These are phyloP conservation scores for Ambrosiella xylebori DNA, from an alignment of 2,329 filamentous ascomycete species.

Conservation along the genomic window DNA sequence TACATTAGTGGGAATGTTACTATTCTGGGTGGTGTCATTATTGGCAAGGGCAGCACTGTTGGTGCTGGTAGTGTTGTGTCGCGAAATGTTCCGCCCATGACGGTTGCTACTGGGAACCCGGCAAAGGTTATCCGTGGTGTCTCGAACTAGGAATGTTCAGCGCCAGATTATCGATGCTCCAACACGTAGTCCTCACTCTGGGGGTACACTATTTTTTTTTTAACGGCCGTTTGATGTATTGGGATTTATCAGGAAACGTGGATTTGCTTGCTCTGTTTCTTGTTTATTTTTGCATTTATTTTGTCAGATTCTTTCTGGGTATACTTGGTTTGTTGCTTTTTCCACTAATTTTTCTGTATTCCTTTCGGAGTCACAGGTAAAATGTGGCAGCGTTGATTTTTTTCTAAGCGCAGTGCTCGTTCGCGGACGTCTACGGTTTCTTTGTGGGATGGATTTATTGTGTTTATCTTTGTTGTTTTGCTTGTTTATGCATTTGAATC, in stretches of 20 bases:
- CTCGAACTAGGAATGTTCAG: background rate
- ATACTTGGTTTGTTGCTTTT: background rate
- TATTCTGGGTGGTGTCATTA: constrained; percentile 61
- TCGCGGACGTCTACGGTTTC: no score
- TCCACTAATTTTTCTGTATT: no score
- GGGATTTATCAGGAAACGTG: background rate
- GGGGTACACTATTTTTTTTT: background rate
- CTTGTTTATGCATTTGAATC: no score
- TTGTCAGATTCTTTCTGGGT: background rate
- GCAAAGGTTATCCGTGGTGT: constrained; percentile 35
- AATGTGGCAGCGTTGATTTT: no score
- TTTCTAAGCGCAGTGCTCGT: no score
- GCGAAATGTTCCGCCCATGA: constrained; percentile 53
- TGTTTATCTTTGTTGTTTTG: no score
- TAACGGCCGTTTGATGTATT: background rate
- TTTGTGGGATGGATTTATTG: no score
- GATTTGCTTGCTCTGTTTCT: background rate
- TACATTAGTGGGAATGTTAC: constrained; percentile 65
- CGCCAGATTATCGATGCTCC: no score
- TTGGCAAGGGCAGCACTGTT: constrained; percentile 63
- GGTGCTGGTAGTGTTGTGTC: constrained; percentile 77
- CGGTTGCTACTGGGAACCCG: constrained; percentile 54
- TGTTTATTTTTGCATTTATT: background rate
- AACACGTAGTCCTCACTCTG: no score
- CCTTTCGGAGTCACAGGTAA: no score